Percentiles rank a stretch among this genome's conserved stretches.
Conservation (phyloP, 106 monocot species). For the Iris macrosiphon region DNA sequence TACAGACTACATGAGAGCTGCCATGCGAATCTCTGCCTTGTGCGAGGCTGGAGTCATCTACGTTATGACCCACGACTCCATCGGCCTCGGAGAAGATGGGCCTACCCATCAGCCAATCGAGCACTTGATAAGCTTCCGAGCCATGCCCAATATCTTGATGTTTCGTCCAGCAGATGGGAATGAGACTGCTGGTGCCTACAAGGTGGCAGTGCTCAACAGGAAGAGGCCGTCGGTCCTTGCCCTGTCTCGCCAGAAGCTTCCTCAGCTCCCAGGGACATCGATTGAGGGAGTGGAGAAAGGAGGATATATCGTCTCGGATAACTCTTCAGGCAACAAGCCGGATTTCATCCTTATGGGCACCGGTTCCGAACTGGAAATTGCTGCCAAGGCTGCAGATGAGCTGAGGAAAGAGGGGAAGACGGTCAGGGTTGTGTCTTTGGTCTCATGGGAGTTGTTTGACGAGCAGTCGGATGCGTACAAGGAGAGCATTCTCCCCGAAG, state of each 20-base stretch:
- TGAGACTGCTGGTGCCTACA: constrained; percentile 80
- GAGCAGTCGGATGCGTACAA: constrained; percentile 63
- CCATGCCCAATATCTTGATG: constrained; percentile 70
- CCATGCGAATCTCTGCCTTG: constrained; percentile 76
- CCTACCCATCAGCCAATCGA: constrained; percentile 84
- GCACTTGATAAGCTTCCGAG: constrained; percentile 59
- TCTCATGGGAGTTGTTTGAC: constrained; percentile 74
- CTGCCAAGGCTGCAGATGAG: constrained; percentile 60
- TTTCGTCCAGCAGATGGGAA: constrained; percentile 63
- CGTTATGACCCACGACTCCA: constrained; percentile 91
- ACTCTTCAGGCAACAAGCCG: constrained; percentile 55
- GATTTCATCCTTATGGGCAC: constrained; percentile 61
- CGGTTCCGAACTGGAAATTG: constrained; percentile 77
- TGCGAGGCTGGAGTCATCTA: constrained; percentile 65
- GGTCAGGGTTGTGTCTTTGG: constrained; percentile 60
- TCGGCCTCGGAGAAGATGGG: constrained; percentile 89
- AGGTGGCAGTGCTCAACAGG: constrained; percentile 50
- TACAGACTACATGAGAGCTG: constrained; percentile 86
- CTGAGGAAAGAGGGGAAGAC: constrained; percentile 66
- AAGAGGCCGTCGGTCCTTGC: constrained; percentile 57
- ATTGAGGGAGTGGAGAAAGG: constrained; percentile 63
- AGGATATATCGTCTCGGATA: constrained; percentile 74
- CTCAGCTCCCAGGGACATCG: constrained; percentile 61
- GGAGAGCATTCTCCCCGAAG: constrained; percentile 55
- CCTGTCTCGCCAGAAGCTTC: constrained; percentile 64